Conservation (phyloP, 208 protist genomes). For the Trypanosoma mega region DNA sequence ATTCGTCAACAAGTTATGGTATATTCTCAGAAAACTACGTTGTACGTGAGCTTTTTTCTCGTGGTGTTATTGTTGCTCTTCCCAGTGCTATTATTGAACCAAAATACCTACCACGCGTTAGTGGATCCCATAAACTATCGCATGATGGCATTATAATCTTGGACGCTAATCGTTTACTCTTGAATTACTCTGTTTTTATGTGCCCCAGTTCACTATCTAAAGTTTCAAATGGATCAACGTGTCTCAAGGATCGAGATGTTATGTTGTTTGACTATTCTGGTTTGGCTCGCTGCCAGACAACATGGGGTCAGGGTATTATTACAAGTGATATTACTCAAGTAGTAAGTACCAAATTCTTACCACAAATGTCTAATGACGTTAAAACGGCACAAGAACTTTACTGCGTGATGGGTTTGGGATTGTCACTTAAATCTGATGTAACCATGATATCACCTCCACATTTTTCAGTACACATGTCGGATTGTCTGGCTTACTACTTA, state of each 20-base stretch:
- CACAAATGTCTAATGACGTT: constrained; percentile 20
- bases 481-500: constrained; percentile 26
- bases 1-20: constrained; percentile 21
- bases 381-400: constrained; percentile 23
- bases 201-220: constrained; percentile 23
- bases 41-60: constrained; percentile 22
- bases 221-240: constrained; percentile 11
- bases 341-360: constrained; percentile 13
- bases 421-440: constrained; percentile 21
- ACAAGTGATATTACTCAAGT: constrained; percentile 20
- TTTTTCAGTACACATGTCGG: constrained; percentile 23
- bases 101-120: constrained; percentile 27
- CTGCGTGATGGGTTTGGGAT: constrained; percentile 29
- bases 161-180: constrained; percentile 15
- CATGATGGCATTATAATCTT: constrained; percentile 25
- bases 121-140: constrained; percentile 1
- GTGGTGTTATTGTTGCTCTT: constrained; percentile 27
- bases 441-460: constrained; percentile 27
- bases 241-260: constrained; percentile 23
- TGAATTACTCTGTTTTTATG: constrained; percentile 28
- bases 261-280: constrained; percentile 27
- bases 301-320: constrained; percentile 26
- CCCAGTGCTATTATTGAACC: constrained; percentile 30
- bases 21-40: constrained; percentile 26
- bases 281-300: constrained; percentile 15